phyloP scores from a whole-genome alignment of 1,284 basidiomycete species.

The Apiotrichum laibachii region DNA sequence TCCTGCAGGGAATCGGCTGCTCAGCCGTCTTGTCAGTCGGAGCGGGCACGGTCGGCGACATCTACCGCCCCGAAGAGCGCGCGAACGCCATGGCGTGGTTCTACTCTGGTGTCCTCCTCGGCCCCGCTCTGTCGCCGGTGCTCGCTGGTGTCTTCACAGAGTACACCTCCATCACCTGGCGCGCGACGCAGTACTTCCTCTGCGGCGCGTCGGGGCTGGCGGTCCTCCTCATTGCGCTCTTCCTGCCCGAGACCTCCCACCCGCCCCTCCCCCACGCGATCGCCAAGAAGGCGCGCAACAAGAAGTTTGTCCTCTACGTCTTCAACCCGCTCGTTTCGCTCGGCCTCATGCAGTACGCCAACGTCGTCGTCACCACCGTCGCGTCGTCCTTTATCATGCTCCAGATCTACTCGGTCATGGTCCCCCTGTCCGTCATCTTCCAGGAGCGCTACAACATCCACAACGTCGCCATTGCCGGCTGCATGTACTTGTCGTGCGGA shows the following conservation, averaged over 20 bases:
- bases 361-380: conserved; percentile 47
- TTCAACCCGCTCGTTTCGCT: conserved; percentile 63
- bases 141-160: conserved; percentile 51
- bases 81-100: conserved; percentile 65
- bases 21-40: conserved; percentile 60
- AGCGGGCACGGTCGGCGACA: conserved; percentile 63
- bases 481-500: conserved; percentile 62
- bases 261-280: conserved; percentile 50
- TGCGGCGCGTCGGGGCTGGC: conserved; percentile 55
- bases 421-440: conserved; percentile 12
- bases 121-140: conserved; percentile 47
- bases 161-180: conserved; percentile 59
- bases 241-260: conserved; percentile 70
- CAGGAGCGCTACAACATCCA: conserved; percentile 60
- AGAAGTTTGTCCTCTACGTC: conserved; percentile 54
- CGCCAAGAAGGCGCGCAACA: conserved; percentile 32
- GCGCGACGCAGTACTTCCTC: conserved; percentile 60
- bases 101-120: conserved; percentile 55
- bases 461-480: conserved; percentile 61
- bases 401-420: conserved; percentile 35
- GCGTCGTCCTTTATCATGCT: conserved; percentile 37
- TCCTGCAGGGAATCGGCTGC: conserved; percentile 60
- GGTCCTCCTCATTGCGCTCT: conserved; percentile 55
- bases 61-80: conserved; percentile 62
- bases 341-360: conserved; percentile 60